These are phyloP conservation scores for Tylopilus sp. DNA, from an alignment of 768 basidiomycete genomes.

Conservation along the genomic window DNA sequence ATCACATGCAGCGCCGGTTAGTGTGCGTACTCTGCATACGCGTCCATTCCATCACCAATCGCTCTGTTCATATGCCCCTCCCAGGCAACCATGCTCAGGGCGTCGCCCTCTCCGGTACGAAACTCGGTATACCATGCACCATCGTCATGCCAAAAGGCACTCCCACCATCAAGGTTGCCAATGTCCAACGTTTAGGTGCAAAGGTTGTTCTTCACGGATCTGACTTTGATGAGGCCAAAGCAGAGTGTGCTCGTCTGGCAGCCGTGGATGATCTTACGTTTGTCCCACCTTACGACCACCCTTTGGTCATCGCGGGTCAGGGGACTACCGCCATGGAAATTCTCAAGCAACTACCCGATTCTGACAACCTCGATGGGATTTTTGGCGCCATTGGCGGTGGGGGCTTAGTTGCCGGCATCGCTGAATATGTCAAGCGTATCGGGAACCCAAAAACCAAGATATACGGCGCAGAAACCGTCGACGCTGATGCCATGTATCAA, in stretches of 20 bases:
- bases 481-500: constrained; percentile 90
- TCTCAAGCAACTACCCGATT: constrained; percentile 77
- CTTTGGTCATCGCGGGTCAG: constrained; percentile 94
- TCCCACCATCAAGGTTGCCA: constrained; percentile 93
- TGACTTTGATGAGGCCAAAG: constrained; percentile 96
- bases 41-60: not conserved
- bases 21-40: constrained; percentile 48
- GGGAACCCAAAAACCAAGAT: constrained; percentile 81
- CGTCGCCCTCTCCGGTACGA: constrained; percentile 90
- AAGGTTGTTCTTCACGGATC: constrained; percentile 89
- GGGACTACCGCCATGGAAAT: constrained; percentile 95
- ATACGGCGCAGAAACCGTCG: constrained; percentile 89
- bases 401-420: constrained; percentile 86
- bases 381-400: constrained; percentile 95
- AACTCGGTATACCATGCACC: constrained; percentile 90
- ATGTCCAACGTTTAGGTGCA: constrained; percentile 91
- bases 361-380: constrained; percentile 76
- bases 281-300: constrained; percentile 97
- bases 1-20: constrained; percentile 97
- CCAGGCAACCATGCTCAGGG: constrained; percentile 98
- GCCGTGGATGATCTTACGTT: constrained; percentile 73
- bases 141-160: constrained; percentile 98
- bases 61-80: not conserved
- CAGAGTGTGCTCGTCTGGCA: constrained; percentile 87
- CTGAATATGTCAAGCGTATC: constrained; percentile 89